Percentiles rank a stretch among this genome's conserved stretches.
These are phyloP conservation scores for Bolboschoenoplectus hybrid DNA, from an alignment of 202 grass and related monocot genomes.

Conservation along the genomic window DNA sequence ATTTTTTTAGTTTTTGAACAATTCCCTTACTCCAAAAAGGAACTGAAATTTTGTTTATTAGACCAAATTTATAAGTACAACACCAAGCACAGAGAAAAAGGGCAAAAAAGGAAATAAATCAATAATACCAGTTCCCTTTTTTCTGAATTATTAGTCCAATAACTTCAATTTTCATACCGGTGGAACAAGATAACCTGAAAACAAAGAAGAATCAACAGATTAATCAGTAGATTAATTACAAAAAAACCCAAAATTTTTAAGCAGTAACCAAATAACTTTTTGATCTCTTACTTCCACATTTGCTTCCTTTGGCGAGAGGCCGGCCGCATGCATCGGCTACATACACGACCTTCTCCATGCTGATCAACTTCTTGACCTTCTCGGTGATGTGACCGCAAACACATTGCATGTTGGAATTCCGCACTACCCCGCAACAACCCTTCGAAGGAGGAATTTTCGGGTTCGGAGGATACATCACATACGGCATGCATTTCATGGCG, in stretches of 20 bases:
- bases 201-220: constrained; percentile 1
- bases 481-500: constrained; percentile 29
- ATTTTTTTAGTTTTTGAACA: background rate
- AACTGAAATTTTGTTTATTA: background rate
- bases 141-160: constrained; percentile 6
- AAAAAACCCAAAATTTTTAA: background rate
- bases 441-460: constrained; percentile 39
- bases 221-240: too few relatives aligned
- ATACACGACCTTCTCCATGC: constrained; percentile 44
- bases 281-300: constrained; percentile 36
- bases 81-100: background rate
- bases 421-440: constrained; percentile 35
- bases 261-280: background rate
- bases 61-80: constrained; percentile 14
- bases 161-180: constrained; percentile 21
- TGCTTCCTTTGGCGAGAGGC: constrained; percentile 43
- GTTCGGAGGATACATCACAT: constrained; percentile 34
- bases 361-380: constrained; percentile 29
- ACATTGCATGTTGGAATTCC: constrained; percentile 33
- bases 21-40: background rate
- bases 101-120: background rate
- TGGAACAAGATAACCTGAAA: constrained; percentile 26
- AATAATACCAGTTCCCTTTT: background rate
- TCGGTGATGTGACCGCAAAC: constrained; percentile 30
- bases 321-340: constrained; percentile 23